Conservation (phyloP, 2,329 filamentous ascomycete genomes). For the Apiospora kogelbergensis region DNA sequence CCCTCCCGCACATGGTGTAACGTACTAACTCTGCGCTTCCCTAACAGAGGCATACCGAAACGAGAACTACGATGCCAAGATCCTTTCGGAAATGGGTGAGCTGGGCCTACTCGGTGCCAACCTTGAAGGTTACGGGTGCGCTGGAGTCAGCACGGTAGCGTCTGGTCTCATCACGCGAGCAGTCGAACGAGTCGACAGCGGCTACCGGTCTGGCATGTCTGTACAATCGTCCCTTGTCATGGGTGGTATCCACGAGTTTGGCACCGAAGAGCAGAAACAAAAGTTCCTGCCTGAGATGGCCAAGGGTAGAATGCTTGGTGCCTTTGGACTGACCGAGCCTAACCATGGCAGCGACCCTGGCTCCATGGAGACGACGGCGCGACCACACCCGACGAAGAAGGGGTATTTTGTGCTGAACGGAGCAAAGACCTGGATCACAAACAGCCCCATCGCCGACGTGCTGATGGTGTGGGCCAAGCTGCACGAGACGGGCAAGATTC, state of each 20-base stretch:
- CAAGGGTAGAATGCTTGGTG: slow-evolving; percentile 78
- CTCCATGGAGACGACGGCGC: slow-evolving; percentile 86
- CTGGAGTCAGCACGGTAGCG: slow-evolving; percentile 83
- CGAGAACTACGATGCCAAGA: slow-evolving; percentile 82
- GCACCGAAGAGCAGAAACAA: slow-evolving; percentile 84
- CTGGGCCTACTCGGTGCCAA: slow-evolving; percentile 84
- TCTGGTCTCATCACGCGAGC: slow-evolving; percentile 88
- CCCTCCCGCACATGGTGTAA: slow-evolving; percentile 2
- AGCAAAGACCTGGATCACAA: slow-evolving; percentile 94
- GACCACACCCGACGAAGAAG: slow-evolving; percentile 78
- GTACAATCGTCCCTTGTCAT: slow-evolving; percentile 92
- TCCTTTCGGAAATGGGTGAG: slow-evolving; percentile 89
- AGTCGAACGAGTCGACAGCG: slow-evolving; percentile 87
- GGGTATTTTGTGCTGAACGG: slow-evolving; percentile 79
- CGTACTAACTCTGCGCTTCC: not conserved
- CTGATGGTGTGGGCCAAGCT: slow-evolving; percentile 92
- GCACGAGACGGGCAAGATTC: slow-evolving; percentile 87
- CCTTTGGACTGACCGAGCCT: slow-evolving; percentile 88
- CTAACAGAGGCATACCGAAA: slow-evolving; percentile 59
- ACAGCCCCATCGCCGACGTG: slow-evolving; percentile 85
- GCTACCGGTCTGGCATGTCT: slow-evolving; percentile 89
- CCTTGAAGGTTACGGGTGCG: slow-evolving; percentile 85
- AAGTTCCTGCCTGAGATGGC: slow-evolving; percentile 79
- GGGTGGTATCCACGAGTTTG: slow-evolving; percentile 88
- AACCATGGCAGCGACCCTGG: slow-evolving; percentile 92